Evolutionary conservation across 441 rosid genomes (phyloP), one percentile per base, ranked within the genome.

Genomic region (Kokia cookei): DNA sequence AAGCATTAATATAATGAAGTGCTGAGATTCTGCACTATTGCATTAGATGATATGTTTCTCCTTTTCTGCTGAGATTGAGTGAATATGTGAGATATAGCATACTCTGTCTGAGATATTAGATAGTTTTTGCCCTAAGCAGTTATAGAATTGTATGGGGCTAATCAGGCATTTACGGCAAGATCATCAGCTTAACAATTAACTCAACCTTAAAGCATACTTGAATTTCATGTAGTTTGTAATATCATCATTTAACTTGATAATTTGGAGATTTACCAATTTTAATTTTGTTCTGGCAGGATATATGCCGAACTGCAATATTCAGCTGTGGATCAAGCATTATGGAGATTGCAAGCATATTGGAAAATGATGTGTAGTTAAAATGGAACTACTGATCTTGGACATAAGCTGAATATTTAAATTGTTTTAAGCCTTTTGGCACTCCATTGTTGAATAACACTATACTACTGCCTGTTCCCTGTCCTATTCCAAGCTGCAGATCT

Each of bases 221-320:
- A 82, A 50, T 37, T 24, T 10, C 12, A 9, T 35, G 8, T 12
- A 32, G 6, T 13, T 65, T 51, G 3, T 2, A 17, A 7, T 35
- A 26, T 15, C 29, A 59, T 59, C 32, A 29, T 54, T 29, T 26
- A 5, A 24, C 12, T 8, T 4, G 24, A 61, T 8, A 17, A 19
- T 68, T 13, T 27, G 10, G 5, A 57, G 43, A 54, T 53, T 71
- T 68, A 37, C 26, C 24, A 57, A 60, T 10, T 26, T 2, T 15
- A 19, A 43, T 81, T 81, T 62, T 69, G 58, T 27, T 71, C 71
- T 57, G 68, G 54, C 88, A 83, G 88, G 84, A 35, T 35, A 78
- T 66, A 29, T 17, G 27, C 40, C 35, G 69, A 68, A 17, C 45
- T 50, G 35, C 11, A 10, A 27, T 58, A 24, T 35, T n/a, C 24